Evolutionary conservation across 164 flowering plant genomes (phyloP).

Genomic region (Tetrastigma voinierianum): DNA sequence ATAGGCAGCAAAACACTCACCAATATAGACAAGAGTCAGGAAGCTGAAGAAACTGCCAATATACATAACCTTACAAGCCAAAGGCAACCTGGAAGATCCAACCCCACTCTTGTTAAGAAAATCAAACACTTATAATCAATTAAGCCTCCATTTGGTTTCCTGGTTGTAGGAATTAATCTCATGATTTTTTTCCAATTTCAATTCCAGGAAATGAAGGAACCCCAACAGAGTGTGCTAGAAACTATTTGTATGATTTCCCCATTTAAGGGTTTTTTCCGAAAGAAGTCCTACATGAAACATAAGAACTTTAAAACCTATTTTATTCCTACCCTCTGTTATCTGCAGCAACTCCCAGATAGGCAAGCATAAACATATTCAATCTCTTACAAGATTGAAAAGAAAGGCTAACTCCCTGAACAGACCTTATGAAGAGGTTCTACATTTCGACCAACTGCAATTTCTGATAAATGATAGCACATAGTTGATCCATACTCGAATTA

Average conservation of each 20-base stretch:
- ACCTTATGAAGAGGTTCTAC: slow-evolving; percentile 61
- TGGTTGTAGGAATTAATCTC: background rate
- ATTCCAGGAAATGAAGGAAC: background rate
- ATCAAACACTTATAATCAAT: background rate
- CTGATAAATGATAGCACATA: slow-evolving; percentile 46
- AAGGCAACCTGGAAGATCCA: slow-evolving; percentile 52
- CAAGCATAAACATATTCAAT: too few species aligned
- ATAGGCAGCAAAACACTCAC: slow-evolving; percentile 40
- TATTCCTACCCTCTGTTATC: too few species aligned
- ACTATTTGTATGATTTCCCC: too few species aligned
- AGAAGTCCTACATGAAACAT: too few species aligned
- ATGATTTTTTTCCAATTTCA: background rate
- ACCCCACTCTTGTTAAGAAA: background rate
- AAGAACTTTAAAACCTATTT: too few species aligned
- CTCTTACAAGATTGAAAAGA: too few species aligned
- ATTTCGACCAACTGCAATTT: slow-evolving; percentile 61
- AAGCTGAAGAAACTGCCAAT: slow-evolving; percentile 78
- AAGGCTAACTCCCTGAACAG: too few species aligned
- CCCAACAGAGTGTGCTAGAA: too few species aligned
- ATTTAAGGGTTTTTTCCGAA: too few species aligned
- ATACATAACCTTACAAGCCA: slow-evolving; percentile 56
- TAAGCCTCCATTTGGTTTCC: background rate
- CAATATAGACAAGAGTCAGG: slow-evolving; percentile 68
- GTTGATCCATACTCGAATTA: slow-evolving; percentile 47
- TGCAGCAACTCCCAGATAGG: too few species aligned